A percentile compares a stretch with the other conserved stretches of the same genome.
Evolutionary conservation across 2,329 filamentous ascomycete genomes (phyloP).

Genomic region (Colletotrichum sp.): DNA sequence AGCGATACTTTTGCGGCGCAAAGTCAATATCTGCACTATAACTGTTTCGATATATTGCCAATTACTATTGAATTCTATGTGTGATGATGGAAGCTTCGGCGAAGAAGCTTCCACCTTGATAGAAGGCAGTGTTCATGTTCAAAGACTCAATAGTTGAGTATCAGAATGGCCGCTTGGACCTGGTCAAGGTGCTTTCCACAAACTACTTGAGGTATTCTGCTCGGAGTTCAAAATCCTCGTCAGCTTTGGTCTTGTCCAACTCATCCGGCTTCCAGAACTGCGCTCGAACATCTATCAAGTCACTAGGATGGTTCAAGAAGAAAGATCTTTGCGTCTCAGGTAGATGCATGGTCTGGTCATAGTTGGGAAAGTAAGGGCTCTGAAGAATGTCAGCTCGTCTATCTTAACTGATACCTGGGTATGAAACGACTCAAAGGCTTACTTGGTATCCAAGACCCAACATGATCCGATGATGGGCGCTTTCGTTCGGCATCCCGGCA

Average conservation of each 20-base stretch:
- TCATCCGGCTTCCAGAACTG: not conserved
- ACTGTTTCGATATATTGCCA: not conserved
- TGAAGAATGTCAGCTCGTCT: not conserved
- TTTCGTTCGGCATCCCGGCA: constrained; percentile 65
- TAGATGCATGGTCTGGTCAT: not conserved
- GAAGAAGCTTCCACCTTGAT: not conserved
- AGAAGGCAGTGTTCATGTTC: not conserved
- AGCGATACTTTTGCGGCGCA: not conserved
- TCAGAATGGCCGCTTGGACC: not conserved
- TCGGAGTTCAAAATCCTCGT: not conserved
- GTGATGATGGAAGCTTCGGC: not conserved
- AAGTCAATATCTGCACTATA: not conserved
- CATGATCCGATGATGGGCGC: constrained; percentile 57
- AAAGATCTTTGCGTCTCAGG: not conserved
- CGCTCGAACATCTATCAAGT: not conserved
- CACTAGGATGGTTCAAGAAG: not conserved
- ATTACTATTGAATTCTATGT: not conserved
- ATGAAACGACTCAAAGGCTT: not conserved
- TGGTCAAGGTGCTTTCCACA: not conserved
- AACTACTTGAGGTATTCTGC: not conserved
- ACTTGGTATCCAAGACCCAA: constrained; percentile 35
- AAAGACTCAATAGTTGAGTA: not conserved
- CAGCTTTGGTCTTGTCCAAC: not conserved
- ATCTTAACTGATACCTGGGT: not conserved
- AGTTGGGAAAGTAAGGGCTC: not conserved